Percentiles rank a stretch among this genome's conserved stretches.
Conservation (phyloP, 805 yeast species). For the Ogataea trehalophila region DNA sequence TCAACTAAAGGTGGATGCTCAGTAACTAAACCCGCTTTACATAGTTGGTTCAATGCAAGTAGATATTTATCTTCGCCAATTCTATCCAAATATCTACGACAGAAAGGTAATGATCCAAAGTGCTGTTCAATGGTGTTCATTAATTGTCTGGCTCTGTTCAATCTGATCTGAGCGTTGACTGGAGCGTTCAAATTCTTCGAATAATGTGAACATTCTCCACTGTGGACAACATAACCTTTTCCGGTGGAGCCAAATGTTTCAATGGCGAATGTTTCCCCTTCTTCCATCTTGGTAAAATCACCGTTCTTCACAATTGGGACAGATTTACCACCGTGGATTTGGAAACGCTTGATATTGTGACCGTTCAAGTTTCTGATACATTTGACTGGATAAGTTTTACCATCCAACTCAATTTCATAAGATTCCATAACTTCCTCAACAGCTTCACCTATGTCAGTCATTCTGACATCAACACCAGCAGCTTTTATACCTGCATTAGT, state of each 20-base stretch:
- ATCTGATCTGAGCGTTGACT: conserved; percentile 45
- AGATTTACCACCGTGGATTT: conserved; percentile 91
- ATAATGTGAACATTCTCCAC: conserved; percentile 95
- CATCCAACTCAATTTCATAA: conserved; percentile 86
- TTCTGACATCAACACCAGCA: conserved; percentile 93
- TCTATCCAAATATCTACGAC: conserved; percentile 90
- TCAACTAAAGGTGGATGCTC: conserved; percentile 95
- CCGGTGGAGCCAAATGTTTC: conserved; percentile 99
- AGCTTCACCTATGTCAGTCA: conserved; percentile 93
- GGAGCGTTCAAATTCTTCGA: conserved; percentile 55
- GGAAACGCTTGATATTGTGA: conserved; percentile 80
- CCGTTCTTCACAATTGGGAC: conserved; percentile 95
- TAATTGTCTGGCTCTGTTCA: conserved; percentile 66
- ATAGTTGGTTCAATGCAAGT: conserved; percentile 79
- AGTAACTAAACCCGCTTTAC: conserved; percentile 79
- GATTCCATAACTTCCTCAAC: conserved; percentile 97
- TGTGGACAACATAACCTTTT: conserved; percentile 76
- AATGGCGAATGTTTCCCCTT: conserved; percentile 96
- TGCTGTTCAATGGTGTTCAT: conserved; percentile 66
- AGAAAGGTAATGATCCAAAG: conserved; percentile 95
- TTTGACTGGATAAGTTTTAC: conserved; percentile 78
- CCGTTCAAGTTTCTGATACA: conserved; percentile 92
- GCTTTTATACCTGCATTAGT: conserved; percentile 90
- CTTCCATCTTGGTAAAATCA: conserved; percentile 97
- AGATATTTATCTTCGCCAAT: conserved; percentile 89